A percentile compares a stretch with the other conserved stretches of the same genome.
These are phyloP conservation scores for Candida freyschussii DNA, from an alignment of 1,139 yeast genomes.

Conservation along the genomic window DNA sequence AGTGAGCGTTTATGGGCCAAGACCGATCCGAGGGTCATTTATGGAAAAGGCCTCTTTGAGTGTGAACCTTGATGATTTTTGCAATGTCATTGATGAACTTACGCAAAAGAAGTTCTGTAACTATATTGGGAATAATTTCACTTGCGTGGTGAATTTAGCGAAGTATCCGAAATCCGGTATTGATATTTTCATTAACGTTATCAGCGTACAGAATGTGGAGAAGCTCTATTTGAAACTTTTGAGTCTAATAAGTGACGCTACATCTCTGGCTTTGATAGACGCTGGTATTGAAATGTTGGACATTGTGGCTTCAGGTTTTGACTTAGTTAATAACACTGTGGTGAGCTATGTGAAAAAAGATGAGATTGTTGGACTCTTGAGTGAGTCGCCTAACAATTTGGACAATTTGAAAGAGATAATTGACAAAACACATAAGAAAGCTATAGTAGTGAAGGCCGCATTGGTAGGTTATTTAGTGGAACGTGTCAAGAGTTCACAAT, in stretches of 20 bases:
- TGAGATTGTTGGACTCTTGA: constrained; percentile 33
- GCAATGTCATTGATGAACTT: constrained; percentile 28
- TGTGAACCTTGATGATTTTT: constrained; percentile 53
- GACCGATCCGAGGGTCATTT: constrained; percentile 78
- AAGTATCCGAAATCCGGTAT: constrained; percentile 89
- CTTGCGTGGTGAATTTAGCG: constrained; percentile 48
- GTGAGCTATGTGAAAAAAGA: constrained; percentile 31
- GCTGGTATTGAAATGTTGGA: constrained; percentile 79
- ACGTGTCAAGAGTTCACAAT: not conserved
- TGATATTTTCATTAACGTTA: constrained; percentile 67
- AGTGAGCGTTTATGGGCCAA: constrained; percentile 80
- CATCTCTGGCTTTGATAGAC: constrained; percentile 68
- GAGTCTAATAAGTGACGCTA: constrained; percentile 23
- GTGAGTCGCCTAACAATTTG: constrained; percentile 21
- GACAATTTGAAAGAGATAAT: constrained; percentile 17
- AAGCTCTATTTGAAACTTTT: constrained; percentile 19
- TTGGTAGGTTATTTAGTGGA: constrained; percentile 11
- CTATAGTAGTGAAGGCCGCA: constrained; percentile 15
- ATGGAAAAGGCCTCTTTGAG: constrained; percentile 62
- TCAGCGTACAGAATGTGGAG: constrained; percentile 41
- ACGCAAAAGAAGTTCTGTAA: constrained; percentile 29
- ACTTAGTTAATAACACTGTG: constrained; percentile 27
- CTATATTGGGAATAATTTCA: constrained; percentile 31
- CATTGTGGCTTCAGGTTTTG: constrained; percentile 69
- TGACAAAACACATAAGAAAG: constrained; percentile 13